Conservation (phyloP, 164 flowering plant genomes). For the Macadamia integrifolia region DNA sequence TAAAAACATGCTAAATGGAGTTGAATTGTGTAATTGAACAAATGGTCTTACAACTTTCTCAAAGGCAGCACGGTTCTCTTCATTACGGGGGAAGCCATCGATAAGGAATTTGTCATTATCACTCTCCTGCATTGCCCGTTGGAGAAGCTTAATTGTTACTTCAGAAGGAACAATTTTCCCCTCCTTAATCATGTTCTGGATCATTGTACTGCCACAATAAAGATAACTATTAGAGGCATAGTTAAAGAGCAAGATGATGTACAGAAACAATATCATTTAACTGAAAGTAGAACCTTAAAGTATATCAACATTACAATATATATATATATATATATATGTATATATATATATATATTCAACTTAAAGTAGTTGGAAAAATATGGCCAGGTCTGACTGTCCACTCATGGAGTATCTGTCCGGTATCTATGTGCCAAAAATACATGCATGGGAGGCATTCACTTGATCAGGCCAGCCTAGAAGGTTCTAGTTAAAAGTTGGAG, state of each 20-base stretch:
- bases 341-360: neutral
- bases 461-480: neutral
- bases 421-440: neutral
- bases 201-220: conserved; percentile 30
- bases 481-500: too few species aligned
- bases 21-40: neutral
- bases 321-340: too few species aligned
- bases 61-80: conserved; percentile 34
- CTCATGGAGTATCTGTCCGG: too few species aligned
- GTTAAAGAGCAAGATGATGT: neutral
- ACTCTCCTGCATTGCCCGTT: conserved; percentile 34
- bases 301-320: neutral
- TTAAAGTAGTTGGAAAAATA: neutral
- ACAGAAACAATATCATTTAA: neutral
- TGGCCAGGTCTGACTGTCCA: neutral
- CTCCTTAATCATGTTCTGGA: conserved; percentile 34
- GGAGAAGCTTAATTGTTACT: conserved; percentile 34
- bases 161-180: conserved; percentile 52
- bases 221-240: neutral
- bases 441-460: neutral
- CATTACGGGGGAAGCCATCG: conserved; percentile 57
- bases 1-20: neutral
- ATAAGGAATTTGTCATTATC: conserved; percentile 40
- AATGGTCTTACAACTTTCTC: conserved; percentile 27
- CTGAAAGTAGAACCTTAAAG: neutral